Evolutionary conservation across 2,329 filamentous ascomycete species (phyloP).

Genomic region (Fusarium dimerum): DNA sequence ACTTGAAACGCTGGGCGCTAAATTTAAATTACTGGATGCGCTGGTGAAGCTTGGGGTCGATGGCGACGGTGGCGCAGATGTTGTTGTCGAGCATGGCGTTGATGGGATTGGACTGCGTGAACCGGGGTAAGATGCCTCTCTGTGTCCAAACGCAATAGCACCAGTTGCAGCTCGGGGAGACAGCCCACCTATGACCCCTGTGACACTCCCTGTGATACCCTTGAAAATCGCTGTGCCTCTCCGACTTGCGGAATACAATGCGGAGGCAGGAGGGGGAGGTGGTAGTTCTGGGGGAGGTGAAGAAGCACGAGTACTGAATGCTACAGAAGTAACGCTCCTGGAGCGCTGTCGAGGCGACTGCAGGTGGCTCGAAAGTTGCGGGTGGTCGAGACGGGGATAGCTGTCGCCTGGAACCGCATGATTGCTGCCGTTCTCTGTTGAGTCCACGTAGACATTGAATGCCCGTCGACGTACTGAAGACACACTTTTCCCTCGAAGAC

Average conservation of each 20-base stretch:
- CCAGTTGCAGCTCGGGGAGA: conserved; percentile 21
- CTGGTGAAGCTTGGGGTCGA: conserved; percentile 14
- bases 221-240: conserved; percentile 20
- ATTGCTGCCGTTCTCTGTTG: conserved; percentile 9
- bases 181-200: conserved; percentile 22
- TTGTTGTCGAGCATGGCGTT: conserved; percentile 9
- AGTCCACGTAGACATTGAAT: conserved; percentile 31
- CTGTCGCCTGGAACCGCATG: conserved; percentile 20
- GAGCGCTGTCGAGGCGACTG: conserved; percentile 22
- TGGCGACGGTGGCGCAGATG: conserved; percentile 17
- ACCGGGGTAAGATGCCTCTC: conserved; percentile 12
- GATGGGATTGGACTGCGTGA: conserved; percentile 18
- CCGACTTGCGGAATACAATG: conserved; percentile 19
- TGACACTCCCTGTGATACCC: conserved; percentile 16
- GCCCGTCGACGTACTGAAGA: conserved; percentile 27
- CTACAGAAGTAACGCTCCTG: conserved; percentile 26
- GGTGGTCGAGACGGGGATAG: conserved; percentile 27
- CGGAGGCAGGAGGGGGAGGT: conserved; percentile 6
- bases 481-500: conserved; percentile 37
- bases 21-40: conserved; percentile 20
- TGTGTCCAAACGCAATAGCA: conserved; percentile 7
- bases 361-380: conserved; percentile 8
- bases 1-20: conserved; percentile 12
- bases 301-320: conserved; percentile 6
- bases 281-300: conserved; percentile 3